A percentile compares a stretch with the other conserved stretches of the same genome.
Conservation (phyloP, 306 rosid genomes). For the Castanea sativa region DNA sequence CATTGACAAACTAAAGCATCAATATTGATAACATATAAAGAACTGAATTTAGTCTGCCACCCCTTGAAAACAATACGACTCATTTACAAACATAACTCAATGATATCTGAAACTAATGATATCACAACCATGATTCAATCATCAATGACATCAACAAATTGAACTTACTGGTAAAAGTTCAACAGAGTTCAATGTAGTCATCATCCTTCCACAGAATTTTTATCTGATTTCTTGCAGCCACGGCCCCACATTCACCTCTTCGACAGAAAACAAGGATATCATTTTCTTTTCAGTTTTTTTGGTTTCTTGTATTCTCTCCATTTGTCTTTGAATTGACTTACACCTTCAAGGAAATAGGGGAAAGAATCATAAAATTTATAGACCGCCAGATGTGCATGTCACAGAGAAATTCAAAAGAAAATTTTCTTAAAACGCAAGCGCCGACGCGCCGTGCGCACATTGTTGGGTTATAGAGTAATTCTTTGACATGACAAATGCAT, state of each 20-base stretch:
- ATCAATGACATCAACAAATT: constrained; percentile 1
- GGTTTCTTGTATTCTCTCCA: constrained; percentile 65
- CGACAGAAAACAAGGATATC: constrained; percentile 68
- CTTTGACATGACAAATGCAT: no score
- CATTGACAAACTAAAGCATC: no score
- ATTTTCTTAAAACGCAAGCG: background rate
- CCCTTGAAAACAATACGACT: no score
- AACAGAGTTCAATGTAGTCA: constrained; percentile 62
- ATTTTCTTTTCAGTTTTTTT: constrained; percentile 46
- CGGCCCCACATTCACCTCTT: constrained; percentile 73
- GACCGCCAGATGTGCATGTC: background rate
- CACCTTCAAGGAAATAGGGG: constrained; percentile 38
- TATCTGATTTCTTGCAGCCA: constrained; percentile 78
- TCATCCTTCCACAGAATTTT: constrained; percentile 73
- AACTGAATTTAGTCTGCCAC: no score
- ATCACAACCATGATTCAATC: background rate
- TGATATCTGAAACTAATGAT: constrained; percentile 6
- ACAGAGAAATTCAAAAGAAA: background rate
- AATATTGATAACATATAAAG: no score
- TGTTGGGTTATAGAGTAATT: background rate
- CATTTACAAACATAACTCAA: no score
- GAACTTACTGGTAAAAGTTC: constrained; percentile 61
- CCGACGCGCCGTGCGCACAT: background rate
- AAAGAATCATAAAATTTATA: background rate
- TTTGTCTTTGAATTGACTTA: constrained; percentile 65